Base-by-base conservation (phyloP, 2,329 filamentous ascomycete species). In the Ploettnerulaceae sp. region DNA sequence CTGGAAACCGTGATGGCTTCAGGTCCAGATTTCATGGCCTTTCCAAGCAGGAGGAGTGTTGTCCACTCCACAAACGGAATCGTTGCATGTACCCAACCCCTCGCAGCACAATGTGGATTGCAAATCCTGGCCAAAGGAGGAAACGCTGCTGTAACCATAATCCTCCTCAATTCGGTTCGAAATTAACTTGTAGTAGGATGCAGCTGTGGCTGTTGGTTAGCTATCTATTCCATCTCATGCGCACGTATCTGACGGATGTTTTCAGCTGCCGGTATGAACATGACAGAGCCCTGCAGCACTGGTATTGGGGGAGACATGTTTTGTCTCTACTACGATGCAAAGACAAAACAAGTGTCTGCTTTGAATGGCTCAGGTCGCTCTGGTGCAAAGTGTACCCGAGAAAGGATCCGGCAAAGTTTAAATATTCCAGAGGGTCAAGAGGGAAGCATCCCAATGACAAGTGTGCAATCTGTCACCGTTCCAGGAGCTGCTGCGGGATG, bases 31-130 rank as follows among this genome's bases (percentile, higher is more conserved):
- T 44, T 44, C 24, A 44, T 35, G 2, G 31, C 24, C 3, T 90
- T 88, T 61, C 67, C 86, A 7, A 93, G 89, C 58, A 80, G 91
- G 28, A 75, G 91, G 51, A 96, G 90, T 57, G 89, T 94, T 7
- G 87, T 97, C 8, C 90, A 97, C 65, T 95, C 89, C 65, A 90
- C 86, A 3, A 84, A 90, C 60, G 90, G 89, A 33, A 95, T 97
- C 46, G 86, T 97, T 32, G 79, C 89, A 7, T 94, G 86, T 63
- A 86, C 89, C 1, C 91, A 96, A 65, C 89, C 93, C 8, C 72
- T 97, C 43, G 93, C 93, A 4, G 85, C 87, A 17, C 86, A 86
- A 67, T 94, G 89, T 48, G 91, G 93, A 18, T 77, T 96, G 43
- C 81, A 86, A 44, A 75, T 97, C 28, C 71, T 97, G 14, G 78